Evolutionary conservation across 163 green algal genomes (phyloP).

Genomic region (Prototheca cutis): DNA sequence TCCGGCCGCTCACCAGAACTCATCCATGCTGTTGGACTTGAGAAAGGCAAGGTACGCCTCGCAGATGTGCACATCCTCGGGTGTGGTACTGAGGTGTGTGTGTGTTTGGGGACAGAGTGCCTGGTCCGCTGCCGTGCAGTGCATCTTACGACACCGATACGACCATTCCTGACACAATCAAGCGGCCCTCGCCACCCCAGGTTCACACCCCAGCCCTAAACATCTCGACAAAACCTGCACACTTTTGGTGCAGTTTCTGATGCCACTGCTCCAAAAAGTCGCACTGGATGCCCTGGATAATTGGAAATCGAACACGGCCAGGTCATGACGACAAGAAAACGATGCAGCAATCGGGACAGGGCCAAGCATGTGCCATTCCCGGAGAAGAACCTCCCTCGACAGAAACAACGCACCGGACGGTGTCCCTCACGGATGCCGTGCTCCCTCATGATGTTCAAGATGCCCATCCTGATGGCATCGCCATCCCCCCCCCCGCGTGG

Average conservation of each 20-base stretch:
- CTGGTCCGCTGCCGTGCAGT: too few species aligned
- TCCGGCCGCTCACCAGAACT: conserved; percentile 33
- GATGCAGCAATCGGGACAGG: too few species aligned
- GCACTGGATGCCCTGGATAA: conserved; percentile 57
- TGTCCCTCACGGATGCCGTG: conserved; percentile 81
- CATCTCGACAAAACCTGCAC: background rate
- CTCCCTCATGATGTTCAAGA: conserved; percentile 87
- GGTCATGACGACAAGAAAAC: too few species aligned
- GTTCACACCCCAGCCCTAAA: too few species aligned
- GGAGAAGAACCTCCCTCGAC: too few species aligned
- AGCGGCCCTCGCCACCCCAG: too few species aligned
- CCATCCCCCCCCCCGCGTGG: conserved; percentile 77
- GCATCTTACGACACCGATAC: too few species aligned
- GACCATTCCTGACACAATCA: too few species aligned
- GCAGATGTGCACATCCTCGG: conserved; percentile 86
- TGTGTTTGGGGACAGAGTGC: too few species aligned
- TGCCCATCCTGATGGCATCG: conserved; percentile 76
- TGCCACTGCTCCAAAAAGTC: conserved; percentile 76
- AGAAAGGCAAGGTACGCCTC: conserved; percentile 75
- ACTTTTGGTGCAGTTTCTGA: conserved; percentile 54
- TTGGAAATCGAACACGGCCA: too few species aligned
- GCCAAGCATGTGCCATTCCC: too few species aligned
- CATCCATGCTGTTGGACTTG: conserved; percentile 30
- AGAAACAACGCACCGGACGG: conserved; percentile 38
- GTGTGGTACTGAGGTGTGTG: conserved; percentile 85